Percentiles rank a stretch among this genome's conserved stretches.
These are phyloP conservation scores for Trichoderma sp. DNA, from an alignment of 2,329 filamentous ascomycete genomes.

Conservation along the genomic window DNA sequence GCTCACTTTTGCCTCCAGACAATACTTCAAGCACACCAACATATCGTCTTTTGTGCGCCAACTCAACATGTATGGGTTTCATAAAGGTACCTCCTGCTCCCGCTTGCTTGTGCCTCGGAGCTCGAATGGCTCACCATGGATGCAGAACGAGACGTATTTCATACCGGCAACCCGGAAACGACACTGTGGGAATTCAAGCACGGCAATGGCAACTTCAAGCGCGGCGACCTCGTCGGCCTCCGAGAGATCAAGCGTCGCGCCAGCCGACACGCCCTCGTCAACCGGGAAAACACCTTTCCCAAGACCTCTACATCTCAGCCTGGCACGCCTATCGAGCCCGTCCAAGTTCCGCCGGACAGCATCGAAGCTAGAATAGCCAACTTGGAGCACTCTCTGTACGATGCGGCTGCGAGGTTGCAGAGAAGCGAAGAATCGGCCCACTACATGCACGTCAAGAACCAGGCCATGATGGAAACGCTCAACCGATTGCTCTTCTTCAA, in stretches of 20 bases:
- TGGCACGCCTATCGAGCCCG: constrained; percentile 80
- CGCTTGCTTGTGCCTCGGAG: neutral
- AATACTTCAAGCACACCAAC: constrained; percentile 99
- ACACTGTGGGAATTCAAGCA: constrained; percentile 99
- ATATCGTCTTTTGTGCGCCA: constrained; percentile 98
- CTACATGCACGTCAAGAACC: constrained; percentile 77
- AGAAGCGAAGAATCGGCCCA: constrained; percentile 83
- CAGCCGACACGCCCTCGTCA: constrained; percentile 88
- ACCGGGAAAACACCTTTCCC: constrained; percentile 82
- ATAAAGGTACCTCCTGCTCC: constrained; percentile 73
- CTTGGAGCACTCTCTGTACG: constrained; percentile 81
- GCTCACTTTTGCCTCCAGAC: constrained; percentile 54
- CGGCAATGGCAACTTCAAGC: constrained; percentile 94
- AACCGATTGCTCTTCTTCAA: constrained; percentile 73
- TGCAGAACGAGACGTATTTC: constrained; percentile 94
- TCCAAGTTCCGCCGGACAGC: constrained; percentile 70
- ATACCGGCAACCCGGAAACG: constrained; percentile 89
- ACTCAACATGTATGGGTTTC: constrained; percentile 99
- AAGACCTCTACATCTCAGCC: constrained; percentile 77
- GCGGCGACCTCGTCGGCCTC: constrained; percentile 85
- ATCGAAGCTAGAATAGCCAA: constrained; percentile 72
- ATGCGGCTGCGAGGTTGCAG: constrained; percentile 73
- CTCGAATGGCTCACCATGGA: neutral
- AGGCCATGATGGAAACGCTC: constrained; percentile 79
- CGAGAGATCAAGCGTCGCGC: constrained; percentile 95